phyloP scores from a whole-genome alignment of 73 alveolate species.

The Paraurostyla sp. region DNA sequence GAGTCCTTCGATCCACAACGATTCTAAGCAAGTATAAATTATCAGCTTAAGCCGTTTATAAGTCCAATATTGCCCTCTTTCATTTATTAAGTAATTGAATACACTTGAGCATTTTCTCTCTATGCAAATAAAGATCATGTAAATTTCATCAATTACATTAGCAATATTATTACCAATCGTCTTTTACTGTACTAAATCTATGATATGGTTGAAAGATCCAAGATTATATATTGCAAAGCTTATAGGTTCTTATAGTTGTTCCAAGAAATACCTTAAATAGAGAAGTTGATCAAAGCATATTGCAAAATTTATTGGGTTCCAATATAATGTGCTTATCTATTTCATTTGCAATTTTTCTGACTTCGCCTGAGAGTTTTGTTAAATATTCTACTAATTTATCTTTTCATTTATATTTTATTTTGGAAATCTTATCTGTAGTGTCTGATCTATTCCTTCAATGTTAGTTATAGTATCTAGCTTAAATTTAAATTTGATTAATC shows the following conservation, averaged over 20 bases:
- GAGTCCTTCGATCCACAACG: conserved; percentile 23
- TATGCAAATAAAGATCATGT: not conserved
- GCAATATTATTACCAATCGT: not conserved
- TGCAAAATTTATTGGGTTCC: conserved; percentile 48
- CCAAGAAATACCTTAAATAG: not conserved
- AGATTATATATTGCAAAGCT: conserved; percentile 13
- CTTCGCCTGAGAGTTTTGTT: not conserved
- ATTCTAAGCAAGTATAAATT: not conserved
- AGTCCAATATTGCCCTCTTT: conserved; percentile 35
- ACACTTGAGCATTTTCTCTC: not conserved
- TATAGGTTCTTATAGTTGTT: conserved; percentile 17
- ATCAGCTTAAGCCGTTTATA: not conserved
- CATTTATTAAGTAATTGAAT: conserved; percentile 9
- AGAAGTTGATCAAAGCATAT: not conserved
- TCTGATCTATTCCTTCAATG: not conserved
- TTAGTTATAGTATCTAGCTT: not conserved
- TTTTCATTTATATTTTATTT: not conserved
- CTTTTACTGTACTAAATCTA: too few species aligned
- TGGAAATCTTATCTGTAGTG: not conserved
- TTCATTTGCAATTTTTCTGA: not conserved
- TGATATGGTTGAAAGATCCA: not conserved
- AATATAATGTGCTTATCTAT: not conserved
- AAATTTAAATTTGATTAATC: not conserved
- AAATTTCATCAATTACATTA: not conserved
- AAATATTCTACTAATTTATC: too few species aligned